Evolutionary conservation across 2,329 filamentous ascomycete species (phyloP).

Genomic region (Fusarium guadeloupense): DNA sequence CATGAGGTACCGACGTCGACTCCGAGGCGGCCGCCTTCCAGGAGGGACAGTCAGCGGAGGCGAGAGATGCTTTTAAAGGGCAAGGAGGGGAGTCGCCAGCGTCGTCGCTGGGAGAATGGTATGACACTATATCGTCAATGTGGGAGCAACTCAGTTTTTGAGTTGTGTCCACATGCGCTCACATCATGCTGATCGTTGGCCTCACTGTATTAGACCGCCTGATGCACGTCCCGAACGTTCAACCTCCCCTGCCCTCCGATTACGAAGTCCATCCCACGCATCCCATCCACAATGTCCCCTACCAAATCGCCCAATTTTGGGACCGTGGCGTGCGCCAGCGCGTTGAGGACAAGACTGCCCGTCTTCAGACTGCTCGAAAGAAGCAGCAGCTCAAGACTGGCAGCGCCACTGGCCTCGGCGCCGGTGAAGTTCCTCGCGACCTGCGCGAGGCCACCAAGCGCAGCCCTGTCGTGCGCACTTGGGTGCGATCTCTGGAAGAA

Average conservation of each 20-base stretch:
- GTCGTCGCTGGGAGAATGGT: conserved; percentile 97
- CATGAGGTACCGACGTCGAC: conserved; percentile 42
- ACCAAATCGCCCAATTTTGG: conserved; percentile 89
- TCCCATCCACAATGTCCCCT: conserved; percentile 80
- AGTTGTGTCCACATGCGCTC: background rate
- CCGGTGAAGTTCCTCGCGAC: conserved; percentile 77
- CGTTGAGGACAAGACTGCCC: conserved; percentile 57
- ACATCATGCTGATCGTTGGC: conserved; percentile 24
- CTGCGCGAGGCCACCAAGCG: conserved; percentile 84
- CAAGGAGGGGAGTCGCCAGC: conserved; percentile 86
- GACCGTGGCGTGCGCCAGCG: conserved; percentile 66
- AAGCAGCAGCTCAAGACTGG: conserved; percentile 55
- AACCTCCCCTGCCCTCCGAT: conserved; percentile 83
- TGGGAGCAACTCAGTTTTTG: background rate
- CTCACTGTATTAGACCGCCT: conserved; percentile 72
- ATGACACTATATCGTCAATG: conserved; percentile 35
- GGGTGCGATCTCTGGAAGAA: conserved; percentile 85
- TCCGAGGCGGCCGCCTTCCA: conserved; percentile 57
- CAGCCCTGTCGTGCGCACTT: conserved; percentile 76
- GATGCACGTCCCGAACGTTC: conserved; percentile 83
- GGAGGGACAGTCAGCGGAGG: conserved; percentile 64
- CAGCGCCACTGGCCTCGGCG: conserved; percentile 55
- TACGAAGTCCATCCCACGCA: conserved; percentile 87
- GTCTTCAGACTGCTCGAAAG: conserved; percentile 55
- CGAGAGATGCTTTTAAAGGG: conserved; percentile 85